Percentiles rank a stretch among this genome's conserved stretches.
phyloP scores from a whole-genome alignment of 352 stramenopile genomes.

The Pythium periplocum region DNA sequence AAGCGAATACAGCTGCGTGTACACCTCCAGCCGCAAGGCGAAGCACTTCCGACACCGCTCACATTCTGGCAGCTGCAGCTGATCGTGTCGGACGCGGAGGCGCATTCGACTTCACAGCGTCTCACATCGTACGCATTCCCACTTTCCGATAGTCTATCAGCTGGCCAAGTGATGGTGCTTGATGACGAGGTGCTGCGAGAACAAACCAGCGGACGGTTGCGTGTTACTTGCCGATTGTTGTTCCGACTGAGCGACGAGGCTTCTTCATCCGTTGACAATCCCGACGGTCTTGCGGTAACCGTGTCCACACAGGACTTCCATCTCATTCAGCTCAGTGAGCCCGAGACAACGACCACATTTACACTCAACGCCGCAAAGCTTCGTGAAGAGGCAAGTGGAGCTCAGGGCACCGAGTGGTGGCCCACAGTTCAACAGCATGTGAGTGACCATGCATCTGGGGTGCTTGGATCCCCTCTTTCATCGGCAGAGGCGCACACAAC shows the following conservation, averaged over 20 bases:
- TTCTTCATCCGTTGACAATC: not conserved
- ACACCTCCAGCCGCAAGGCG: not conserved
- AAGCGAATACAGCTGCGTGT: conserved; percentile 6
- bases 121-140: conserved; percentile 10
- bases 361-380: conserved; percentile 8
- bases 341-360: conserved; percentile 1
- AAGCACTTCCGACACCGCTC: too few species aligned
- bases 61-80: too few species aligned
- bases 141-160: conserved; percentile 7
- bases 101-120: too few species aligned
- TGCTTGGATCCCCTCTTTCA: too few species aligned
- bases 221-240: too few species aligned
- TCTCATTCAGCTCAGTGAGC: conserved; percentile 17
- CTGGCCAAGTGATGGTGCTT: conserved; percentile 5
- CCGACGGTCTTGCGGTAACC: not conserved
- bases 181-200: conserved; percentile 13
- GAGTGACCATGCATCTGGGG: too few species aligned
- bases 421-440: not conserved
- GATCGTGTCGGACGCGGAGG: too few species aligned
- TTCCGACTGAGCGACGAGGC: not conserved
- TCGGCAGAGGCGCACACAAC: too few species aligned
- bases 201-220: not conserved
- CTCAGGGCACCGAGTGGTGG: conserved; percentile 16
- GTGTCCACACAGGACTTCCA: conserved; percentile 5
- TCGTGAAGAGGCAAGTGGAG: not conserved